Evolutionary conservation across 2,329 filamentous ascomycete species (phyloP).

Genomic region (Blastomyces silverae): DNA sequence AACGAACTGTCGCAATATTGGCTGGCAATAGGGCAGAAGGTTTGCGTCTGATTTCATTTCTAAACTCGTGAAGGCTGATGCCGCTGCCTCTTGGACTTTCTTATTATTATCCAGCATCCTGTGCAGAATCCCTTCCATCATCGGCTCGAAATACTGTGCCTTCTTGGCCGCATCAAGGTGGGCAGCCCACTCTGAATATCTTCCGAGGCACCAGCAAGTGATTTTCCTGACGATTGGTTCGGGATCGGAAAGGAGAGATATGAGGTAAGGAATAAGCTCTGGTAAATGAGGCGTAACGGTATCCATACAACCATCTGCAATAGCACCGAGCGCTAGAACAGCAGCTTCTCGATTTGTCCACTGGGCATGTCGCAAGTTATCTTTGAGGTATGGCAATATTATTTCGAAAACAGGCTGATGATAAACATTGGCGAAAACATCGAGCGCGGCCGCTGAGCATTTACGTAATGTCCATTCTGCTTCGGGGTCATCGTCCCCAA

Average conservation of each 20-base stretch:
- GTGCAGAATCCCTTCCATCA: constrained; percentile 92
- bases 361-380: constrained; percentile 77
- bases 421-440: constrained; percentile 89
- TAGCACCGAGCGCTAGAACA: constrained; percentile 86
- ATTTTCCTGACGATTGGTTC: constrained; percentile 94
- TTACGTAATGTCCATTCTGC: constrained; percentile 94
- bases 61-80: constrained; percentile 90
- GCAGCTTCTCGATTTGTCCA: constrained; percentile 93
- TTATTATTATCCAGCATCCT: constrained; percentile 98
- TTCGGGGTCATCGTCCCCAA: constrained; percentile 67
- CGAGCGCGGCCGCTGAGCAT: constrained; percentile 90
- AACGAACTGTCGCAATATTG: constrained; percentile 89
- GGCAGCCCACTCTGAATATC: constrained; percentile 89
- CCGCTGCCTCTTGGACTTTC: constrained; percentile 92
- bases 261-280: constrained; percentile 81
- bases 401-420: constrained; percentile 80
- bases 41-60: constrained; percentile 84
- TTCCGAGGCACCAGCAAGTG: constrained; percentile 92
- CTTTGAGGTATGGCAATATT: constrained; percentile 85
- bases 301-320: constrained; percentile 88
- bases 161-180: constrained; percentile 63
- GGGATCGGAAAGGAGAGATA: constrained; percentile 72
- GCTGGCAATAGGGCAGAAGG: constrained; percentile 75
- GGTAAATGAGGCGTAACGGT: constrained; percentile 85
- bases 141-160: constrained; percentile 77